Evolutionary conservation across 176 grass and related monocot genomes (phyloP), one percentile per base, ranked within the genome.

Genomic region (Thinopyrum elongatum): DNA sequence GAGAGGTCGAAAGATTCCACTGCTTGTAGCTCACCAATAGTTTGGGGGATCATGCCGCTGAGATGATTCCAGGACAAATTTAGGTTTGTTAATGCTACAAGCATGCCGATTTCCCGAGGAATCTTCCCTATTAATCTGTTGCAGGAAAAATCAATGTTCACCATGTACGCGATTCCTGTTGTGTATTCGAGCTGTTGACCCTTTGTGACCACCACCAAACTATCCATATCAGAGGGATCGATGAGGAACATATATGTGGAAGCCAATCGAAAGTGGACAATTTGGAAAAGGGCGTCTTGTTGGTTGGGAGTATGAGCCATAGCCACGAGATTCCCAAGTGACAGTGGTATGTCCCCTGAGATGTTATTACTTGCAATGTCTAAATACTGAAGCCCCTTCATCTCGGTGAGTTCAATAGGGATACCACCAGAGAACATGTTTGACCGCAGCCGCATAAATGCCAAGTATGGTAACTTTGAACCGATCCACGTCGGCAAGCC

Each of bases 41-140:
- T 75, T 23, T 64, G 7, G n/a, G 87, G 87, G n/a, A 89, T 85
- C 36, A 28, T 85, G 47, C 87, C 87, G 2, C 49, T 73, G 39
- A 89, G 67, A 84, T 84, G 59, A 33, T 89, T 89, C 33, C 62
- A 85, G 11, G 87, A 89, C 15, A 89, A 27, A 23, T 85, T 89
- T 22, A 89, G 10, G 28, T 65, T 39, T 8, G 42, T 80, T 46
- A 85, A 26, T 25, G 74, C 83, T 10, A n/a, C 31, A 5, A 89
- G 46, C 25, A 10, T 39, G 7, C 74, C 21, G 1, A 85, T 28
- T 38, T 78, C 78, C 26, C 9, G 14, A 28, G 87, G 82, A 80
- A 89, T 84, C 25, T 29, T 13, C n/a, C 80, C 80, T 11, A 29
- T 67, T 35, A 83, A 59, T 27, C 51, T 66, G n/a, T 88, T 88